Base-by-base conservation (phyloP, 1,139 yeast species). In the Kluyveromyces sp. region DNA sequence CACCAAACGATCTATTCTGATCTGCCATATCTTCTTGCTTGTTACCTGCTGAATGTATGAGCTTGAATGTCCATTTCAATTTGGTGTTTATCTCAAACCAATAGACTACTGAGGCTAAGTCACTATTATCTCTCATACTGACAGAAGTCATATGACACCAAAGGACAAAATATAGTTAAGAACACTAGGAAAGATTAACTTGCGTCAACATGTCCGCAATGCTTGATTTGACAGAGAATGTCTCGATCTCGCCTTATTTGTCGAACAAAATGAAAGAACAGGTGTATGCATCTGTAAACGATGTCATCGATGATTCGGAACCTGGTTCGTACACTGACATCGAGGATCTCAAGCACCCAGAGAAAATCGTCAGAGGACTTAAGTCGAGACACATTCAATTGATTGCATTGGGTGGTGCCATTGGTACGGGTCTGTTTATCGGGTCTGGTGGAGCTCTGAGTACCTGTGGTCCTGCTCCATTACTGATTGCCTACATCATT, bases 381-480 rank as follows among this genome's bases (percentile, higher is more conserved):
- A 66, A 71, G 55, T 63, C 70, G 31, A 67, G 80, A 56, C 85
- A 79, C 52, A 64, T 79, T 40, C 82, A 77, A 57, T 71, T 79
- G 74, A 71, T 75, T 40, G 75, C 79, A 28, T 67, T 75, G 40
- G 80, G 79, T 20, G 77, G 78, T 25, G 67, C 76, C 35, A 64
- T 75, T 19, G 80, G 80, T 25, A 74, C 80, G 2, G 80, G 80
- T 33, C 60, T 75, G 43, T 71, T 75, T 46, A 68, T 75, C 43
- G 77, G 78, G 40, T 64, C 75, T 4, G 78, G 80, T 42, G 60
- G 70, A 11, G 69, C 73, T 3, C 60, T 77, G 33, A 55, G 68
- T 9, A 52, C 55, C 12, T 68, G 73, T 56, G 82, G 81, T 11
- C 80, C 81, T 1, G 80, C 73, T 1, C 67, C 74, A 13, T 56